Evolutionary conservation across 1,139 yeast genomes (phyloP).

Genomic region (Zhuliangozyma parablackwelliae): DNA sequence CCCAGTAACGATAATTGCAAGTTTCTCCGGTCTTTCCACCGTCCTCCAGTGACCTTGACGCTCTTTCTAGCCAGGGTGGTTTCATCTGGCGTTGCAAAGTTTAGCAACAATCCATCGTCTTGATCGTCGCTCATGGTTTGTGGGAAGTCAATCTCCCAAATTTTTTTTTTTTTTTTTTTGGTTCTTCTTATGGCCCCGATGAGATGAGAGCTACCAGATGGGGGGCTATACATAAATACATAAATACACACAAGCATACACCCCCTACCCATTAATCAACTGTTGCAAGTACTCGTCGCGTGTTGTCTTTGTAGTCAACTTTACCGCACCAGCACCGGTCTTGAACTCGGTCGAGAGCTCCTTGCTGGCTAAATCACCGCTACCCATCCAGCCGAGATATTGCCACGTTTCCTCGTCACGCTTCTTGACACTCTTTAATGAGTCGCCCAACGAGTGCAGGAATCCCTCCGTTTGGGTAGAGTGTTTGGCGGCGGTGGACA

Average conservation of each 20-base stretch:
- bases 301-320: constrained; percentile 23
- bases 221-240: no score
- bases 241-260: not conserved
- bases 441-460: constrained; percentile 71
- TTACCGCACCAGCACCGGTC: constrained; percentile 18
- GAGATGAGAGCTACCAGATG: not conserved
- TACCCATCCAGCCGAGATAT: constrained; percentile 44
- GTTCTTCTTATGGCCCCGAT: no score
- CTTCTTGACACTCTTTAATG: constrained; percentile 65
- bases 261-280: constrained; percentile 4
- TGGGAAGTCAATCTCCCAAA: not conserved
- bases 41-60: constrained; percentile 59
- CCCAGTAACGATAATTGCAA: constrained; percentile 47
- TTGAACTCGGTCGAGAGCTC: constrained; percentile 23
- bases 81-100: constrained; percentile 46
- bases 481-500: constrained; percentile 39
- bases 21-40: constrained; percentile 75
- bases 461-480: constrained; percentile 70
- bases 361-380: constrained; percentile 32
- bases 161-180: not conserved
- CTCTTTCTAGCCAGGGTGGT: constrained; percentile 6
- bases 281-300: constrained; percentile 25
- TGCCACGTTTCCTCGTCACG: constrained; percentile 72
- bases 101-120: constrained; percentile 66
- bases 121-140: constrained; percentile 13